Evolutionary conservation across 352 stramenopile species (phyloP).

Genomic region (Phytophthora pseudosyringae): DNA sequence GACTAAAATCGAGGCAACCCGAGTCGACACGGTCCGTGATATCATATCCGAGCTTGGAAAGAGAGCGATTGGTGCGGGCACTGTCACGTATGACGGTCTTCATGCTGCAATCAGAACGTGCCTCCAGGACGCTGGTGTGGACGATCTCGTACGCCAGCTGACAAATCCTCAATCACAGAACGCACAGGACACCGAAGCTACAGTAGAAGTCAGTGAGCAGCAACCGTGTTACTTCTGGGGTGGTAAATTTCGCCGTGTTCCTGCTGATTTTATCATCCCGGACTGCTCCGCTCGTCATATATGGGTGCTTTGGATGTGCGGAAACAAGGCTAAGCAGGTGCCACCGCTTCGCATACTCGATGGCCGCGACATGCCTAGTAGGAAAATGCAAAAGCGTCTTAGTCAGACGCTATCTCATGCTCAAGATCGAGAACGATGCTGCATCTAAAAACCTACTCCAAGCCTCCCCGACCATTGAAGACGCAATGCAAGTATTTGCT

Average conservation of each 20-base stretch:
- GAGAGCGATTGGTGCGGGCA: too few species aligned
- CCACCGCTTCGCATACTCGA: slow-evolving; percentile 1
- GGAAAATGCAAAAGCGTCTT: slow-evolving; percentile 15
- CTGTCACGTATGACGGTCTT: slow-evolving; percentile 5
- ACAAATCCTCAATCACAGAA: too few species aligned
- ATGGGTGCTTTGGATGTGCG: slow-evolving; percentile 14
- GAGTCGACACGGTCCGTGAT: neutral
- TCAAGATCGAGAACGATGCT: neutral
- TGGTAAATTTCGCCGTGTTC: slow-evolving; percentile 5
- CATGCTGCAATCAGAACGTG: too few species aligned
- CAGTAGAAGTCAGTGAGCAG: too few species aligned
- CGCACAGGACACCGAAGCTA: too few species aligned
- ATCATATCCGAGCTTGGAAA: slow-evolving; percentile 14
- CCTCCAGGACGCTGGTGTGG: too few species aligned
- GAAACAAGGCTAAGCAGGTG: slow-evolving; percentile 5
- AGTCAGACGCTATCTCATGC: neutral
- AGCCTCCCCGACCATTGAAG: neutral
- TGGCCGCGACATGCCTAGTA: slow-evolving; percentile 13
- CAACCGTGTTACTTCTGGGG: neutral
- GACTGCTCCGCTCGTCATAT: slow-evolving; percentile 11
- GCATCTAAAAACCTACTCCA: neutral
- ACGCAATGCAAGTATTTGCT: neutral
- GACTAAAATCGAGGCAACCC: neutral
- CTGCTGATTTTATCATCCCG: slow-evolving; percentile 8
- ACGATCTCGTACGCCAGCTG: too few species aligned